Base-by-base conservation (phyloP, 805 yeast genomes). In the Zygoascus bituminiphila region DNA sequence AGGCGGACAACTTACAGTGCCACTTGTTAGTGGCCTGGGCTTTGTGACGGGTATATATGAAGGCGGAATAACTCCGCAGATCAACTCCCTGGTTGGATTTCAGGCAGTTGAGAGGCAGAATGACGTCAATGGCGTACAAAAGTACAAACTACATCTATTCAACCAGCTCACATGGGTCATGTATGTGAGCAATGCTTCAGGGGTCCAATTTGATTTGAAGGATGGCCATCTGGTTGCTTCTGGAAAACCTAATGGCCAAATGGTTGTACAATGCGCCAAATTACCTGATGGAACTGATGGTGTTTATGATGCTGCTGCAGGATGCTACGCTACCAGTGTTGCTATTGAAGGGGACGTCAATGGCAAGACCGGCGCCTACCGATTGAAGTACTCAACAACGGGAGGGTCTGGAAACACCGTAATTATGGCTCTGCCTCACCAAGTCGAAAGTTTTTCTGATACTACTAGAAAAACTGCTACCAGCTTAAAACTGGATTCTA, bases 11-110 rank as follows among this genome's bases (percentile, higher is more conserved):
- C 63, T 82, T n/a, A 68, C 70, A 22, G 52, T 74, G 36, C 89
- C 91, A 2, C 59, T 85, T 48, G 84, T 81, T 3, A 89, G 84
- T 62, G 97, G 97, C 48, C 73, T 73, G 72, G 96, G 96, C 5
- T 79, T 85, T 54, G 76, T 85, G 9, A 82, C 95, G 20, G 86
- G 81, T 22, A 64, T 76, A 15, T 75, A 74, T 56, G 62, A 74
- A 52, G 49, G 50, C 6, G 78, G 79, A 9, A 63, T 77, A 56
- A 67, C 73, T 19, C 75, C 81, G 6, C 57, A 63, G 23, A 57
- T 79, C 24, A 69, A 68, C 51, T 70, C 81, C 1, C 68, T 68
- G 46, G 68, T 74, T 36, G 82, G 81, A 5, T 61, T 79, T 44
- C 50, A 55, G 17, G 50, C 69, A 6, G 60, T 78, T 35, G 64